Evolutionary conservation across 257 asterid species (phyloP).

Genomic region (Lithospermum erythrorhizon): DNA sequence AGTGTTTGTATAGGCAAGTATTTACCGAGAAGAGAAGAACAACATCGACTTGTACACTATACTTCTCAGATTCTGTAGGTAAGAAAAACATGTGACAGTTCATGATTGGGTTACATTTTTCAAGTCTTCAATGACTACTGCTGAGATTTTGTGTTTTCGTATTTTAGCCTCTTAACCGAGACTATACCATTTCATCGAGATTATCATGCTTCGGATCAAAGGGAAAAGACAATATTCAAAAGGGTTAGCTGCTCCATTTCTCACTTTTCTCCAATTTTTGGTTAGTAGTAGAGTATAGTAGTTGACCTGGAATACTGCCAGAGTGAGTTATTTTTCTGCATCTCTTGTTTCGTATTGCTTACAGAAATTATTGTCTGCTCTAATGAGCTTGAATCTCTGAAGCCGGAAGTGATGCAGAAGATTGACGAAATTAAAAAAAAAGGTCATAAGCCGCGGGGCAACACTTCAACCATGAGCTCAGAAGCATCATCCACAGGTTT

Average conservation of each 20-base stretch:
- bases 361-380: constrained; percentile 6
- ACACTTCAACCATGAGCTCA: neutral
- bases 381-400: constrained; percentile 6
- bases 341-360: neutral
- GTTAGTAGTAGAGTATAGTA: no score
- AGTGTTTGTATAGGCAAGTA: no score
- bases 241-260: neutral
- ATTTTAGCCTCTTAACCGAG: no score
- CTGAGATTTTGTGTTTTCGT: no score
- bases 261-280: no score
- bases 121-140: no score
- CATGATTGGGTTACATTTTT: no score
- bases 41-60: no score
- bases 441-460: neutral
- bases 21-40: no score
- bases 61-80: no score
- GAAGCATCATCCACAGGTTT: neutral
- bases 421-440: neutral
- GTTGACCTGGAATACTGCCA: no score
- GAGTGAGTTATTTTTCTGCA: neutral
- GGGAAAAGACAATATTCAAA: neutral
- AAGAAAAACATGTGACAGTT: no score
- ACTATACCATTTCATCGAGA: neutral
- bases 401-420: neutral
- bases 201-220: neutral